These are phyloP conservation scores for Coniella lustricola DNA, from an alignment of 2,329 filamentous ascomycete genomes.

Conservation along the genomic window DNA sequence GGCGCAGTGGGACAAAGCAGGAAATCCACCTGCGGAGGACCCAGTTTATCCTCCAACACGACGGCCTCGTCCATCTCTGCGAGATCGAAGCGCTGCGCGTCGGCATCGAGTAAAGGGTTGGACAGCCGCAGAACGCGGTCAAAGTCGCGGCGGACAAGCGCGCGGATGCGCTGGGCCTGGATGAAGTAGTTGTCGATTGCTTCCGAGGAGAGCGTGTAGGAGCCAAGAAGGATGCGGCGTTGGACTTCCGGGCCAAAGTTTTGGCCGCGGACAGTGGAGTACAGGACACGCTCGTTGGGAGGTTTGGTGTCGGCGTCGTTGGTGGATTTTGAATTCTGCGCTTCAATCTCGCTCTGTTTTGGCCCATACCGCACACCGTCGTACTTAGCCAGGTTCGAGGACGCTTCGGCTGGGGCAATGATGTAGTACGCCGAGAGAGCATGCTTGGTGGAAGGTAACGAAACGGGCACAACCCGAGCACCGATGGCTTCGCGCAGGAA, in stretches of 20 bases:
- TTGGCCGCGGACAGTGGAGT: constrained; percentile 64
- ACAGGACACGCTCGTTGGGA: constrained; percentile 57
- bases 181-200: constrained; percentile 97
- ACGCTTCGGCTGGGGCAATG: constrained; percentile 88
- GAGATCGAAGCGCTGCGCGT: constrained; percentile 44
- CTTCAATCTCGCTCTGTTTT: constrained; percentile 11
- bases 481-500: constrained; percentile 53
- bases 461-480: constrained; percentile 66
- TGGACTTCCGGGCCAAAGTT: constrained; percentile 82
- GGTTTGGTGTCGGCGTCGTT: no score
- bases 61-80: constrained; percentile 51
- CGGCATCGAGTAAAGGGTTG: constrained; percentile 57
- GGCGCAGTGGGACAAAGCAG: constrained; percentile 84
- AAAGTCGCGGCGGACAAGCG: constrained; percentile 81
- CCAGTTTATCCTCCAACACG: constrained; percentile 47
- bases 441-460: constrained; percentile 73
- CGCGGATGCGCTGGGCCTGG: constrained; percentile 80
- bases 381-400: constrained; percentile 93
- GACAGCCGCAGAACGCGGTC: constrained; percentile 63
- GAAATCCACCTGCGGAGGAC: constrained; percentile 67
- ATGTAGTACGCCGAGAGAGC: constrained; percentile 93
- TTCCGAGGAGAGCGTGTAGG: constrained; percentile 81
- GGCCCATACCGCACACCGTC: constrained; percentile 78
- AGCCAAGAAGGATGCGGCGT: constrained; percentile 78
- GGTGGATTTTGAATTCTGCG: no score